Base-by-base conservation (phyloP, 2,329 filamentous ascomycete genomes). In the Alternaria gansuensis region DNA sequence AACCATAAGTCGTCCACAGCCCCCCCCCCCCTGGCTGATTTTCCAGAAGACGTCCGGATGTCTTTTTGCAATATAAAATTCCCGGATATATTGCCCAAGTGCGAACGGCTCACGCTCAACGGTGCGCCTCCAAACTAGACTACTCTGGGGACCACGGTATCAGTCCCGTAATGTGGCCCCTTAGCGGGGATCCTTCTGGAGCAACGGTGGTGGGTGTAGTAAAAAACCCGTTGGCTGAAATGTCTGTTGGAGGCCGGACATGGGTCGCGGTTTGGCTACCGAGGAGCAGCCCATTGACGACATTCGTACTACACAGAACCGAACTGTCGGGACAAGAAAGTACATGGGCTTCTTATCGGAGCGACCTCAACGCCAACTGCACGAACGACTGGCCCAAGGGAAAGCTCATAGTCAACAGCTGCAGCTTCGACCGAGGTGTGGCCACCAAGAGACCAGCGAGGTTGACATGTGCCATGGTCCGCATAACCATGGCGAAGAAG, bases 311-410 rank as follows among this genome's bases (percentile, higher is more conserved):
- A 60, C 55, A 56, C 59, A 43, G 53, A 69, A 70, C 74, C 75
- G 60, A 41, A 51, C 28, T 50, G 44, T 56, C 69, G 75, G 75
- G 62, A 71, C 46, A 57, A 54, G 33, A 51, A 50, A 40, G 61
- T 60, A 50, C 62, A 73, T 60, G 69, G 58, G 64, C 57, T 64
- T 68, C 72, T 76, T 77, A 76, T 76, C 75, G 68, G 65, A 62
- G 60, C 63, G 65, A 62, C 57, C 43, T 60, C 39, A 52, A 40
- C 13, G 34, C 52, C 51, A 62, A 64, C 56, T 54, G 56, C 57
- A 66, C 54, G 57, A 62, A 64, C 62, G 52, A 63, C 29, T 64
- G 59, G 54, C 46, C 46, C 52, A 29, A 49, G 49, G 55, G 13
- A 57, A 51, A 43, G 46, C 44, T 23, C 41, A 50, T 21, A 51